Percentiles rank a stretch among this genome's conserved stretches.
These are phyloP conservation scores for Dioscorea alata DNA, from an alignment of 106 monocot species.

Conservation along the genomic window DNA sequence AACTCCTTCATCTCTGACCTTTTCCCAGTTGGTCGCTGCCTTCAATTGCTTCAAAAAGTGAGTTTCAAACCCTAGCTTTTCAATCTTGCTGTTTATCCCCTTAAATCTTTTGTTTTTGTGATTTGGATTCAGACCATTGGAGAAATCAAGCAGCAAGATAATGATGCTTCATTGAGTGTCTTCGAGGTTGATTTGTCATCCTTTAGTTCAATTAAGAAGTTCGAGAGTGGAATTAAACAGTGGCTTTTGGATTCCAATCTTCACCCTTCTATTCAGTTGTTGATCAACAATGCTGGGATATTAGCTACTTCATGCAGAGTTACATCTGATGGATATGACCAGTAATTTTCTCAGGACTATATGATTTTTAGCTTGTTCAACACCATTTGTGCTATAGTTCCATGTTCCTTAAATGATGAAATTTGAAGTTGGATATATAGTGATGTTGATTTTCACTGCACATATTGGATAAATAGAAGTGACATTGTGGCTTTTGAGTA, in stretches of 20 bases:
- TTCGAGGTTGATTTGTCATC: slow-evolving; percentile 78
- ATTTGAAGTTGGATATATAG: no score
- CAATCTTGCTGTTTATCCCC: neutral
- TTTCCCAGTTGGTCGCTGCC: slow-evolving; percentile 51
- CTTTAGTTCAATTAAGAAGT: slow-evolving; percentile 58
- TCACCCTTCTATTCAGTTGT: slow-evolving; percentile 73
- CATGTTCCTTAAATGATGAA: no score
- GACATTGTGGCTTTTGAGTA: no score
- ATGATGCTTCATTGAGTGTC: slow-evolving; percentile 33
- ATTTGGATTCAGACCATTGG: slow-evolving; percentile 46
- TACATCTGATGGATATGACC: slow-evolving; percentile 76
- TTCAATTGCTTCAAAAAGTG: slow-evolving; percentile 41
- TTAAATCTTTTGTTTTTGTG: slow-evolving; percentile 2
- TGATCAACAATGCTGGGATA: slow-evolving; percentile 94
- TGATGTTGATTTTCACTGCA: no score
- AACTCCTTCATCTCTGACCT: neutral
- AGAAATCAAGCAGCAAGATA: slow-evolving; percentile 48
- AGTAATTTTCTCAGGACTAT: slow-evolving; percentile 31
- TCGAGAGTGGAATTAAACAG: slow-evolving; percentile 58
- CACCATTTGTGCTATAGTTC: no score
- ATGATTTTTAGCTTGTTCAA: no score
- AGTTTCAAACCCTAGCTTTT: neutral
- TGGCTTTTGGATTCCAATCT: slow-evolving; percentile 54
- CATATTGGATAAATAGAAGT: no score
- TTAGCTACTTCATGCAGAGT: slow-evolving; percentile 55